Conservation (phyloP, 495 filamentous ascomycete species). For the Trichoderma erinaceum region DNA sequence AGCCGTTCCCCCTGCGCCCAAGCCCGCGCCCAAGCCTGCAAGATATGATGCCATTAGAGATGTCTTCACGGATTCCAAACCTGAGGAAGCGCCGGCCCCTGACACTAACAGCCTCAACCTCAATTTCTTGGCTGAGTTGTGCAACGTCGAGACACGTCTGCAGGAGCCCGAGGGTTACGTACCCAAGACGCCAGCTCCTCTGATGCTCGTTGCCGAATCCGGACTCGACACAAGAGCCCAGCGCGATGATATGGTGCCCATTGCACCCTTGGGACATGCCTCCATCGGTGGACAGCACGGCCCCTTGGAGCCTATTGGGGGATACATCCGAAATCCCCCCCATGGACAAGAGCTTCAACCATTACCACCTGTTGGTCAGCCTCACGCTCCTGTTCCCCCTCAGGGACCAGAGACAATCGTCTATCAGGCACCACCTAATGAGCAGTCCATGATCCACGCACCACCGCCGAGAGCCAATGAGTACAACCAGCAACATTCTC, state of each 20-base stretch:
- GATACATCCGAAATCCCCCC: neutral
- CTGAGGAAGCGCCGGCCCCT: conserved; percentile 20
- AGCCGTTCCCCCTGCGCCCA: neutral
- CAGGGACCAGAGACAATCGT: neutral
- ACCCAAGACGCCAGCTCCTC: neutral
- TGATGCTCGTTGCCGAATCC: neutral
- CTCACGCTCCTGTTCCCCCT: neutral
- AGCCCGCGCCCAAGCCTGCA: conserved; percentile 21
- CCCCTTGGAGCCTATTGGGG: neutral
- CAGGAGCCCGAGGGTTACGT: neutral
- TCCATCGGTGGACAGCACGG: neutral
- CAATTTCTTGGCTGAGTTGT: conserved; percentile 13
- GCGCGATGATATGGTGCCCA: neutral
- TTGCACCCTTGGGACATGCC: neutral
- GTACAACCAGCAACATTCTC: neutral
- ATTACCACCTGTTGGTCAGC: neutral
- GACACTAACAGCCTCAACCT: conserved; percentile 17
- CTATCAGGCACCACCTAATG: neutral
- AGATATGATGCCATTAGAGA: conserved; percentile 46
- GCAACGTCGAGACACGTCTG: conserved; percentile 1
- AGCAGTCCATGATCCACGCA: conserved; percentile 2
- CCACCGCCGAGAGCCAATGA: neutral
- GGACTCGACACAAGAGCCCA: neutral
- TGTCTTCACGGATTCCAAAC: conserved; percentile 34
- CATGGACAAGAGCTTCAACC: neutral